Base-by-base conservation (phyloP, 1,284 basidiomycete species). In the Tilletia horrida region DNA sequence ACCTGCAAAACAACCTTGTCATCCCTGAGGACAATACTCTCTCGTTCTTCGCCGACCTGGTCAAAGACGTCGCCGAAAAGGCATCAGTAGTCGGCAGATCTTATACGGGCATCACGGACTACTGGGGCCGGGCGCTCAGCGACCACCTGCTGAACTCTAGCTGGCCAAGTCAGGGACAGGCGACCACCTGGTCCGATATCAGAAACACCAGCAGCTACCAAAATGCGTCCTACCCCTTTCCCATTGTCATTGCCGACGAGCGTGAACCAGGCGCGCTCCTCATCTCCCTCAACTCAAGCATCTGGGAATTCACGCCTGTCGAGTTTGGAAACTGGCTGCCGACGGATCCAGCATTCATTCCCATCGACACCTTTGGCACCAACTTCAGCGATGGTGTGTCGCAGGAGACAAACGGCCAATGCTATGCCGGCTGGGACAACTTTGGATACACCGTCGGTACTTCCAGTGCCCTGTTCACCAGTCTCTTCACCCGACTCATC, bases 281-380 rank as follows among this genome's bases (percentile, higher is more conserved):
- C 68, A 78, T 84, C 55, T 77, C 83, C 8, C 73, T 74, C 48
- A 85, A 85, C 70, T 59, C 55, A 27, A 72, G 75, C 16, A 76
- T 78, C 63, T 85, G 82, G 77, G 85, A 86, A 70, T 84, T 84
- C 65, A 84, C 80, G 1, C 84, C 83, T 0, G 83, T 77, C 66
- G 84, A 85, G 71, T 85, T 84, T 65, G 85, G 85, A 11, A 78
- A 82, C 0, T 86, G 84, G 84, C 82, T 83, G 27, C 83, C 77
- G 16, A 69, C 64, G 27, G 67, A 82, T 3, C 67, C 74, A 11
- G 76, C 74, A 9, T 80, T 81, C 55, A 66, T 76, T 7, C 79
- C 80, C 9, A 77, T 76, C 65, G 75, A 81, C 63, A 75, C 75
- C 40, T 47, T 82, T 14, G 80, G 80, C 11, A 73, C 73, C 11